phyloP scores from a whole-genome alignment of 2,329 filamentous ascomycete genomes.

The Biscogniauxia sp. region DNA sequence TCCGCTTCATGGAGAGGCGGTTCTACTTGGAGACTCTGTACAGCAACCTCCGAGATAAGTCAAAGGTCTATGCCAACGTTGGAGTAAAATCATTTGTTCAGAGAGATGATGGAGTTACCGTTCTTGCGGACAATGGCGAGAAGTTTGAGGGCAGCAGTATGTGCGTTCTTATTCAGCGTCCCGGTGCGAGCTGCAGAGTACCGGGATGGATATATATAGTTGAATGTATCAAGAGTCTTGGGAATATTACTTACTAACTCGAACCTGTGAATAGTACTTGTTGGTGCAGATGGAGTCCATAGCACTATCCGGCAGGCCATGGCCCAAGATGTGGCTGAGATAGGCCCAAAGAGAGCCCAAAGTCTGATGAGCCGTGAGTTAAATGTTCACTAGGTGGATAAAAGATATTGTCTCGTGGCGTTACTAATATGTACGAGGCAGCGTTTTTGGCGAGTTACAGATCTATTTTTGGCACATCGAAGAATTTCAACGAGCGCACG shows the following conservation, averaged over 20 bases:
- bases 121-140: constrained; percentile 11
- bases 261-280: constrained; percentile 1
- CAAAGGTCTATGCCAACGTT: constrained; percentile 8
- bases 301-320: constrained; percentile 14
- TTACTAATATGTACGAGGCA: neutral
- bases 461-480: constrained; percentile 15
- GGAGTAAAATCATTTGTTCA: constrained; percentile 13
- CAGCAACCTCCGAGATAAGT: constrained; percentile 13
- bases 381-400: neutral
- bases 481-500: neutral
- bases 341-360: constrained; percentile 5
- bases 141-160: constrained; percentile 10
- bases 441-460: constrained; percentile 15
- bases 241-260: no score
- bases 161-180: neutral
- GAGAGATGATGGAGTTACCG: constrained; percentile 9
- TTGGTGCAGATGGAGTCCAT: constrained; percentile 18
- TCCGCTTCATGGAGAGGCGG: constrained; percentile 16
- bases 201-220: no score
- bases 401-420: neutral
- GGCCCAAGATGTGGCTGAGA: constrained; percentile 5
- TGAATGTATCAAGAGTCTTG: no score
- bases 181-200: no score
- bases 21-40: constrained; percentile 13
- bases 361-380: constrained; percentile 7